Evolutionary conservation across 2,329 filamentous ascomycete species (phyloP), one percentile per base, ranked within the genome.

Genomic region (Arthrobotrys musiformis): DNA sequence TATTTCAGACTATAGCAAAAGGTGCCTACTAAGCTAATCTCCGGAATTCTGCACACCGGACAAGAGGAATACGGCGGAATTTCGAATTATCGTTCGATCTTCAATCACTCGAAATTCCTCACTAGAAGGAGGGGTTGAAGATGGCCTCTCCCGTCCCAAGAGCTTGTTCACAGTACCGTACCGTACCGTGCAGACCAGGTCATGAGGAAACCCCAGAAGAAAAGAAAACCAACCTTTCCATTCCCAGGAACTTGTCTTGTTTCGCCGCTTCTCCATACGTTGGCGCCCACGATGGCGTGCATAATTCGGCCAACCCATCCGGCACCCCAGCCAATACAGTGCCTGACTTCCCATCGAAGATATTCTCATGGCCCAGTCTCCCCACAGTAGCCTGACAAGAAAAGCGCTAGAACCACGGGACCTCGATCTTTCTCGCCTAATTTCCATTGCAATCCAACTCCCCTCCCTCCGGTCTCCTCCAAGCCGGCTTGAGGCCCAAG

Each of bases 231-330:
- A n/a, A 30, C 58, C 30, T 15, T 46, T 62, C 26, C 52, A 35
- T 44, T 72, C 69, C 68, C 67, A 63, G 37, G 67, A n/a, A 44
- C 50, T 48, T 61, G 28, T 30, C 37, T 48, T 2, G 44, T 26
- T 24, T 46, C 42, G 19, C 42, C 42, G 30, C 37, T 54, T 33
- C 28, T 44, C 70, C 70, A 75, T 67, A 66, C 73, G 28, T 15
- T 70, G 66, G 58, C 73, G 66, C 73, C 73, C 66, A 77, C 73
- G 66, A 77, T 77, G 73, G 64, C 70, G 50, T 70, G 73, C 73
- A 77, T 77, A 68, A 46, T 56, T 42, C 46, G 42, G 26, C 60
- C 48, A 58, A 48, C 60, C 33, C 48, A 35, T 69, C 30, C 70
- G 54, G 54, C 33, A 58, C 54, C 54, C 54, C 54, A 58, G 54